Conservation (phyloP, 306 rosid species). For the Cicer cuneatum region DNA sequence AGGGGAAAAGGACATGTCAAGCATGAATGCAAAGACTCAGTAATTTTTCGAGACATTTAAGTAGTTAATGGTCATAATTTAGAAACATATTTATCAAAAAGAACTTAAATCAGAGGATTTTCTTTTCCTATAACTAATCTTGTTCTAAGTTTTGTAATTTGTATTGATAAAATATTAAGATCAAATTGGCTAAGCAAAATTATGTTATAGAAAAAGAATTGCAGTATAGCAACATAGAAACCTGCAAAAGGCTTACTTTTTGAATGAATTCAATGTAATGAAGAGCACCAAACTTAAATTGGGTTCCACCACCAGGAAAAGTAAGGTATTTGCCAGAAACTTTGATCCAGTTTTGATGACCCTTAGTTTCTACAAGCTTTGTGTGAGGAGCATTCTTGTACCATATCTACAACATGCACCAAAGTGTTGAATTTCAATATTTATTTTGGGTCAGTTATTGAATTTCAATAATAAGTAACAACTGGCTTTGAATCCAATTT, state of each 20-base stretch:
- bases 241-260: slow-evolving; percentile 58
- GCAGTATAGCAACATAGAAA: slow-evolving; percentile 26
- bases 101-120: slow-evolving; percentile 5
- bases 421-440: slow-evolving; percentile 40
- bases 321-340: slow-evolving; percentile 73
- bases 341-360: slow-evolving; percentile 97
- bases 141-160: slow-evolving; percentile 1
- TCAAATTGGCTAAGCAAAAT: slow-evolving; percentile 15
- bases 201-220: slow-evolving; percentile 22
- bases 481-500: slow-evolving; percentile 9
- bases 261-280: slow-evolving; percentile 85
- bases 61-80: not conserved
- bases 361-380: slow-evolving; percentile 76
- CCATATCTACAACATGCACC: slow-evolving; percentile 75
- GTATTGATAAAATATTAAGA: slow-evolving; percentile 13
- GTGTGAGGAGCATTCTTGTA: slow-evolving; percentile 76
- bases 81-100: slow-evolving; percentile 13
- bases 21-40: not conserved
- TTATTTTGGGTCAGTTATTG: slow-evolving; percentile 10
- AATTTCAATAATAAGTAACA: slow-evolving; percentile 41
- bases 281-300: slow-evolving; percentile 84
- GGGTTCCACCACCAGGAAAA: slow-evolving; percentile 97
- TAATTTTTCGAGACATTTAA: slow-evolving; percentile 22
- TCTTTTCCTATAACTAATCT: slow-evolving; percentile 4
- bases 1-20: not conserved